Percentiles rank a stretch among this genome's conserved stretches.
These are phyloP conservation scores for Calonectria multiphialidica DNA, from an alignment of 2,329 filamentous ascomycete species.

Conservation along the genomic window DNA sequence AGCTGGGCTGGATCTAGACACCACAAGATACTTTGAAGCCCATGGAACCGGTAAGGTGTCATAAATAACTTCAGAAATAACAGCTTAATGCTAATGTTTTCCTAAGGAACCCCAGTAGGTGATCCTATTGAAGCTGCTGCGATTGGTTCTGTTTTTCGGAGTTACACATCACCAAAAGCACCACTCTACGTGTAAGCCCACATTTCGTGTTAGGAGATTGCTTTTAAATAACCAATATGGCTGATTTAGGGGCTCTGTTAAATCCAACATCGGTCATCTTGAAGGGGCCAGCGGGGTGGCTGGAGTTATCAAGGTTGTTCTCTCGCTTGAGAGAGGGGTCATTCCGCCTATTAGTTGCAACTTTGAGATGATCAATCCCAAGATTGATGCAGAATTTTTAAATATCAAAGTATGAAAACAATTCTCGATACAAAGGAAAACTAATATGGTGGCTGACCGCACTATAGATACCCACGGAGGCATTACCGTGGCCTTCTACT, in stretches of 20 bases:
- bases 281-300: conserved; percentile 32
- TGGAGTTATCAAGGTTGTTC: conserved; percentile 20
- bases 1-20: conserved; percentile 39
- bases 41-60: conserved; percentile 33
- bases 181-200: not conserved
- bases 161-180: not conserved
- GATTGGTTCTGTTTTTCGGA: not conserved
- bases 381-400: conserved; percentile 1
- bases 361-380: conserved; percentile 23
- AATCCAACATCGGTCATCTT: conserved; percentile 42
- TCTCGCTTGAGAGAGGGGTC: conserved; percentile 24
- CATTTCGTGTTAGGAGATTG: fast-evolving
- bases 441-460: not conserved
- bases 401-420: too few species aligned
- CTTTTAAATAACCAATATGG: too few species aligned
- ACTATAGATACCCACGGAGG: not conserved
- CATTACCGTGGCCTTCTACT: not conserved
- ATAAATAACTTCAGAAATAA: not conserved
- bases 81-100: not conserved
- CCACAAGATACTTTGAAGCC: conserved; percentile 48
- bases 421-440: too few species aligned
- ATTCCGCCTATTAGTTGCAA: conserved; percentile 28
- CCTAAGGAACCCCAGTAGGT: not conserved
- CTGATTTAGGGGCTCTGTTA: conserved; percentile 32
- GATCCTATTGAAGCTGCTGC: not conserved